These are phyloP conservation scores for Coprinopsis marcescibilis DNA, from an alignment of 768 basidiomycete genomes.

Conservation along the genomic window DNA sequence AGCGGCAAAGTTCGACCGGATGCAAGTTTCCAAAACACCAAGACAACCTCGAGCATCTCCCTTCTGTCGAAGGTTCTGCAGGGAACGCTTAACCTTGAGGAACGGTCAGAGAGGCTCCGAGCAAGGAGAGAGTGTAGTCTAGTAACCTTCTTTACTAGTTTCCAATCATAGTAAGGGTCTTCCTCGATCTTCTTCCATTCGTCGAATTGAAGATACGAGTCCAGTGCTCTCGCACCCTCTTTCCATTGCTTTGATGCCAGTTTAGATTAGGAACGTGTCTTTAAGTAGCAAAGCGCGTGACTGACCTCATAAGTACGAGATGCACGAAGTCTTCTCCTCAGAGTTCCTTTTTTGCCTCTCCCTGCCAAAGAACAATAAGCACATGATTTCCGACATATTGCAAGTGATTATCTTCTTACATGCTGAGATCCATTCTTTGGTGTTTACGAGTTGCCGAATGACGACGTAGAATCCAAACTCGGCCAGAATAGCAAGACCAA, in stretches of 20 bases:
- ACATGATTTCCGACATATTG: not conserved
- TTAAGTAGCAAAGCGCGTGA: not conserved
- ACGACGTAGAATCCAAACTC: constrained; percentile 87
- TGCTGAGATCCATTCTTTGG: constrained; percentile 88
- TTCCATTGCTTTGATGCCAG: constrained; percentile 70
- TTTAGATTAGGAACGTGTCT: not conserved
- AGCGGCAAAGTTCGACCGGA: constrained; percentile 90
- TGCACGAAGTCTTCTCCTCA: constrained; percentile 70
- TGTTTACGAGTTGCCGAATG: constrained; percentile 88
- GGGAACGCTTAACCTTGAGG: constrained; percentile 64
- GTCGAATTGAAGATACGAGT: constrained; percentile 78
- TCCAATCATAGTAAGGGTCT: constrained; percentile 89
- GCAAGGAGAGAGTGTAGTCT: no score
- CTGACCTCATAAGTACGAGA: constrained; percentile 69
- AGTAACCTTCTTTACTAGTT: constrained; percentile 72
- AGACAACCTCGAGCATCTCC: constrained; percentile 82
- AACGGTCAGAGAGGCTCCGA: not conserved
- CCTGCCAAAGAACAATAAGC: constrained; percentile 39
- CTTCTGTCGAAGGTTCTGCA: constrained; percentile 63
- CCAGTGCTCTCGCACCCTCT: constrained; percentile 67
- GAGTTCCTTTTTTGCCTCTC: constrained; percentile 75
- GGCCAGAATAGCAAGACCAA: constrained; percentile 74
- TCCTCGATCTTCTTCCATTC: constrained; percentile 89
- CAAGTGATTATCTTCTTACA: constrained; percentile 43
- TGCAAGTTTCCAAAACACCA: constrained; percentile 86